A percentile compares a stretch with the other conserved stretches of the same genome.
Conservation (phyloP, 169 alveolate genomes). For the Plasmodium coatneyi region DNA sequence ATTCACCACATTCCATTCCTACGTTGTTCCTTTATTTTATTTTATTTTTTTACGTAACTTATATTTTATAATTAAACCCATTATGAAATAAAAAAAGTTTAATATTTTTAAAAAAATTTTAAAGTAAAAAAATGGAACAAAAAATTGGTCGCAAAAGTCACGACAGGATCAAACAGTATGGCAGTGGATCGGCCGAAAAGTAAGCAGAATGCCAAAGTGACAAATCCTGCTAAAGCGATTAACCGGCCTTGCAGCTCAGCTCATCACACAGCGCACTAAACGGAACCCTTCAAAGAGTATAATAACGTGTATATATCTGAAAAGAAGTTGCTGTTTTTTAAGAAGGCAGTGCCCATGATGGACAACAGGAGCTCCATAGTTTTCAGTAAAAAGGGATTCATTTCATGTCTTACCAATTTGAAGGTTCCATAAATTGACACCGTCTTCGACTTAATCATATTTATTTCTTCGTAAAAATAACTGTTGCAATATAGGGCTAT, state of each 20-base stretch:
- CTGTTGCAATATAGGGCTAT: conserved; percentile 38
- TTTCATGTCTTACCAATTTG: conserved; percentile 50
- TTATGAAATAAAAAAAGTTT: not conserved
- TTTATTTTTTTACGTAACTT: not conserved
- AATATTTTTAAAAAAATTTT: not conserved
- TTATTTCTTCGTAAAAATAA: conserved; percentile 72
- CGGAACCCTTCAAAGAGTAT: conserved; percentile 50
- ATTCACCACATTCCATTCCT: not conserved
- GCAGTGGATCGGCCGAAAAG: not conserved
- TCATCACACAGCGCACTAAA: not conserved
- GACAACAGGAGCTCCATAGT: conserved; percentile 40
- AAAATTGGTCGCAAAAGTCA: not conserved
- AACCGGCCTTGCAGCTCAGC: not conserved
- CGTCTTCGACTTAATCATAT: conserved; percentile 5
- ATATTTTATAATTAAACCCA: not conserved
- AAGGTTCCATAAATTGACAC: conserved; percentile 12
- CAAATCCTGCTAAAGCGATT: not conserved
- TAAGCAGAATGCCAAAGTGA: not conserved
- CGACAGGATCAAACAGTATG: not conserved
- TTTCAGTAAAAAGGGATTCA: conserved; percentile 61
- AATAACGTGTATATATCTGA: conserved; percentile 36
- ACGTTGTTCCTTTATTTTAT: not conserved
- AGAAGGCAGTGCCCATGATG: conserved; percentile 19
- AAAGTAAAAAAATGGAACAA: not conserved
- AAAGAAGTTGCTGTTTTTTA: conserved; percentile 49